These are phyloP conservation scores for Talaromyces amestolkiae DNA, from an alignment of 2,329 filamentous ascomycete species.

Conservation along the genomic window DNA sequence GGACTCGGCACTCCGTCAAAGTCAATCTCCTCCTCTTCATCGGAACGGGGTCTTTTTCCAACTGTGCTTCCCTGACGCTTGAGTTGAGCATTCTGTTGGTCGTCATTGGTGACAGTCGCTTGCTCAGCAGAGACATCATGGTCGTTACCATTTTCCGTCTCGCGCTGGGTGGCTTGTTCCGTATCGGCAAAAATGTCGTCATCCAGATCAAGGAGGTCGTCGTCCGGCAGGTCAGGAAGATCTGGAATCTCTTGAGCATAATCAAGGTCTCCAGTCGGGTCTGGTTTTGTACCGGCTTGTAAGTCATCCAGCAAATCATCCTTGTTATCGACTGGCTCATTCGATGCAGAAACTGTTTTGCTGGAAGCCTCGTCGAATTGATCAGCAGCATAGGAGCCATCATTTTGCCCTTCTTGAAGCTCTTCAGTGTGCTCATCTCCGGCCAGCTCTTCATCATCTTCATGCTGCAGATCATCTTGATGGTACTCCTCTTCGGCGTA, in stretches of 20 bases:
- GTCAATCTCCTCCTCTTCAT: constrained; percentile 35
- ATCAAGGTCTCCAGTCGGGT: constrained; percentile 9
- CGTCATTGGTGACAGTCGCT: constrained; percentile 25
- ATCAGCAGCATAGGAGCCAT: constrained; percentile 19
- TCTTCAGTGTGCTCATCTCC: constrained; percentile 18
- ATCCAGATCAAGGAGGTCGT: constrained; percentile 34
- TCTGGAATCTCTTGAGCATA: constrained; percentile 21
- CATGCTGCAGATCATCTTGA: constrained; percentile 17
- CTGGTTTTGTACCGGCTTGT: constrained; percentile 2
- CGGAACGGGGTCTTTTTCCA: constrained; percentile 36
- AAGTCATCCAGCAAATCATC: constrained; percentile 7
- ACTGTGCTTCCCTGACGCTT: constrained; percentile 25
- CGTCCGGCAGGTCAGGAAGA: constrained; percentile 15
- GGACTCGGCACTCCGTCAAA: constrained; percentile 25
- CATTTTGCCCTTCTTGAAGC: constrained; percentile 13
- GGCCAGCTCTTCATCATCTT: constrained; percentile 16
- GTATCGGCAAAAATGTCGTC: constrained; percentile 34
- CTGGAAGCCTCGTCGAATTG: constrained; percentile 12
- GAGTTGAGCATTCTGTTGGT: constrained; percentile 21
- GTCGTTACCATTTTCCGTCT: constrained; percentile 24
- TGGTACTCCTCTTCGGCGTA: constrained; percentile 18
- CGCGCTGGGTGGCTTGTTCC: constrained; percentile 20
- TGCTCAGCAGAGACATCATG: constrained; percentile 39
- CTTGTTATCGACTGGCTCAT: constrained; percentile 11
- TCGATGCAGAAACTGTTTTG: constrained; percentile 12